A percentile compares a stretch with the other conserved stretches of the same genome.
Conservation (phyloP, 306 rosid species). For the Medicago arabica region DNA sequence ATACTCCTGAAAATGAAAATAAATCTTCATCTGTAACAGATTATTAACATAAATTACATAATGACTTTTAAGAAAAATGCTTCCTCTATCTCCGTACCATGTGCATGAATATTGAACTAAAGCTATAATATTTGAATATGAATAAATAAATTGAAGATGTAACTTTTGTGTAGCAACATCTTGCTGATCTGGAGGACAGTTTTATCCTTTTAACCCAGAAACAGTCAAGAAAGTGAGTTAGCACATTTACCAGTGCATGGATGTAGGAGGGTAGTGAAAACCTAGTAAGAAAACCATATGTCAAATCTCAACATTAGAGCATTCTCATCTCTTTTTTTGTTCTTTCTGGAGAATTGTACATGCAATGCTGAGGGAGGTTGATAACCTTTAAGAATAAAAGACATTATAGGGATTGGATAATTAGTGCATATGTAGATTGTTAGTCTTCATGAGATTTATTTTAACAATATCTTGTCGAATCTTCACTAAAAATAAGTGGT, state of each 20-base stretch:
- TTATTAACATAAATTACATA: conserved; percentile 16
- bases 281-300: conserved; percentile 20
- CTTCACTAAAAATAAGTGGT: neutral
- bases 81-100: conserved; percentile 29
- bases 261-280: conserved; percentile 10
- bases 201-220: conserved; percentile 30
- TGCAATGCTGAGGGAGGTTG: conserved; percentile 3
- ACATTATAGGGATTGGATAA: conserved; percentile 12
- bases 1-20: conserved; percentile 67
- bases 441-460: conserved; percentile 6
- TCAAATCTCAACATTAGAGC: conserved; percentile 22
- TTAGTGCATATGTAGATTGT: conserved; percentile 5
- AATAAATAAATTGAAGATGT: conserved; percentile 5
- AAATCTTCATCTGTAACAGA: conserved; percentile 29
- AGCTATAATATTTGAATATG: conserved; percentile 14
- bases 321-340: neutral
- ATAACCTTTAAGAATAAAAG: conserved; percentile 24
- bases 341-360: neutral
- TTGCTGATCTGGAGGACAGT: conserved; percentile 22
- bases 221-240: conserved; percentile 22
- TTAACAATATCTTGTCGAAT: conserved; percentile 2
- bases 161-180: conserved; percentile 17
- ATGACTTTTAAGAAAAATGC: conserved; percentile 11
- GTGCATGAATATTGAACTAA: conserved; percentile 22
- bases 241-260: conserved; percentile 26